Evolutionary conservation across 495 filamentous ascomycete species (phyloP).

Genomic region (Penicillium alfredii): DNA sequence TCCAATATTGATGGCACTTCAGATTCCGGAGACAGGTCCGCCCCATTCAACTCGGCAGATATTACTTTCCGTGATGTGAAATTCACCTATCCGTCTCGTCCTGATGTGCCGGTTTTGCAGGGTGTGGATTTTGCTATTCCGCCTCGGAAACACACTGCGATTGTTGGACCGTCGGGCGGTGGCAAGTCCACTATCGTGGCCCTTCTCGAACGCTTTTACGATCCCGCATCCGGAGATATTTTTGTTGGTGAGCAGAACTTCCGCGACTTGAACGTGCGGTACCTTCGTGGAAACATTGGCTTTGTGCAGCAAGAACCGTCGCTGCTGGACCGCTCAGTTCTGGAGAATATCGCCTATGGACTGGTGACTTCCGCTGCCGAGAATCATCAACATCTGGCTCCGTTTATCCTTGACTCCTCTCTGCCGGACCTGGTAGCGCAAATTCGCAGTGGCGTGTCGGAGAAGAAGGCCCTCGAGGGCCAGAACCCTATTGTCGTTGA

Average conservation of each 20-base stretch:
- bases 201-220: constrained; percentile 59
- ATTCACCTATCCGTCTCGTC: constrained; percentile 54
- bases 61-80: constrained; percentile 54
- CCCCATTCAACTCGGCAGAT: constrained; percentile 32
- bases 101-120: constrained; percentile 33
- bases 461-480: constrained; percentile 15
- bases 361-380: constrained; percentile 47
- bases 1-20: constrained; percentile 47
- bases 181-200: constrained; percentile 65
- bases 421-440: constrained; percentile 43
- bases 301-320: constrained; percentile 51
- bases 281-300: constrained; percentile 74
- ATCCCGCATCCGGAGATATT: constrained; percentile 41
- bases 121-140: constrained; percentile 36
- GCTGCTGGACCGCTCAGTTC: constrained; percentile 68
- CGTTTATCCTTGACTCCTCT: constrained; percentile 23
- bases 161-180: constrained; percentile 55
- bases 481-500: constrained; percentile 21
- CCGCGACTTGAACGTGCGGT: constrained; percentile 64
- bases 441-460: constrained; percentile 33
- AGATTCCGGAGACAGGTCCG: constrained; percentile 27
- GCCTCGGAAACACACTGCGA: constrained; percentile 45
- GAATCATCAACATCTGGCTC: constrained; percentile 29
- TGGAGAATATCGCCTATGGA: constrained; percentile 72
- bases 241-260: constrained; percentile 44